These are phyloP conservation scores for Euptelea pleiosperma DNA, from an alignment of 164 flowering plant genomes.

Conservation along the genomic window DNA sequence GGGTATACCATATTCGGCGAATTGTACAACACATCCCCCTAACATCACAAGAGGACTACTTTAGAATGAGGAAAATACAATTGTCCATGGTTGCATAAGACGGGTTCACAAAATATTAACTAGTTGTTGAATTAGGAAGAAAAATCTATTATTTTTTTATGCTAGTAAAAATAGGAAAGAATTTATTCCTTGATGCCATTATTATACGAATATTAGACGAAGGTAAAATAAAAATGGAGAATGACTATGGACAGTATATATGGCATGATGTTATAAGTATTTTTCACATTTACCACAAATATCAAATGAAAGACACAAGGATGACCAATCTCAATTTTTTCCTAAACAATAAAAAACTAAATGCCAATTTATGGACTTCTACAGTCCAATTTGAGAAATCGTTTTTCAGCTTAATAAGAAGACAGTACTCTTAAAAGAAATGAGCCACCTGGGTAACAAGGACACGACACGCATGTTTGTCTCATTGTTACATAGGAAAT, in stretches of 20 bases:
- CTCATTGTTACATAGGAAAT: too few relatives aligned
- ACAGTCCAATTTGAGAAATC: not conserved
- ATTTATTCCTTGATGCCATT: too few relatives aligned
- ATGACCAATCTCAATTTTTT: too few relatives aligned
- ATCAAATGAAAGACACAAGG: too few relatives aligned
- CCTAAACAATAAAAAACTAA: not conserved
- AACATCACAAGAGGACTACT: conserved; percentile 18
- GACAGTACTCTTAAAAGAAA: too few relatives aligned
- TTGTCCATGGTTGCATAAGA: not conserved
- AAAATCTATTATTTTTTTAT: not conserved
- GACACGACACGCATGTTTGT: too few relatives aligned
- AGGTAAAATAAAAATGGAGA: not conserved
- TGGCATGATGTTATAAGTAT: too few relatives aligned
- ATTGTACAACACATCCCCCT: conserved; percentile 42
- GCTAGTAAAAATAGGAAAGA: not conserved
- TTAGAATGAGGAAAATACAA: not conserved
- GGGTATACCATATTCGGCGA: conserved; percentile 32
- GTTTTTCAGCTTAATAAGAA: too few relatives aligned
- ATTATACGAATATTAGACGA: not conserved
- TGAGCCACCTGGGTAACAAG: too few relatives aligned
- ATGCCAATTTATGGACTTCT: not conserved
- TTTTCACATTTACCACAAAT: too few relatives aligned
- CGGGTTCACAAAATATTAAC: not conserved
- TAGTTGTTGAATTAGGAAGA: not conserved
- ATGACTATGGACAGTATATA: too few relatives aligned